phyloP scores from a whole-genome alignment of 2,329 filamentous ascomycete species.

The Cladophialophora bantiana region DNA sequence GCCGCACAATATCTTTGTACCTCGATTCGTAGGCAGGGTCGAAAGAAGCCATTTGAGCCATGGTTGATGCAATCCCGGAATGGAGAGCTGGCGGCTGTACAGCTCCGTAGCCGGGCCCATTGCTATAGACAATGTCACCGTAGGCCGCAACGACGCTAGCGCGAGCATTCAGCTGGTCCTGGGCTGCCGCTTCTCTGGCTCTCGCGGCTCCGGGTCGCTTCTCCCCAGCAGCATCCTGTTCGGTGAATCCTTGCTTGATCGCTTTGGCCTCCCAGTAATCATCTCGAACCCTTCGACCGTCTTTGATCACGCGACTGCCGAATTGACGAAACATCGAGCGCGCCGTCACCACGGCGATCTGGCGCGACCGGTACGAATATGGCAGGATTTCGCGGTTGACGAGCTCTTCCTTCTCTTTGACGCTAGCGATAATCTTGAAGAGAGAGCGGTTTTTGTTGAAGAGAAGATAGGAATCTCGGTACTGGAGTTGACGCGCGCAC shows the following conservation, averaged over 20 bases:
- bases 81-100: constrained; percentile 74
- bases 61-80: constrained; percentile 72
- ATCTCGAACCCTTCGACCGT: constrained; percentile 88
- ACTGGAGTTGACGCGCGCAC: constrained; percentile 90
- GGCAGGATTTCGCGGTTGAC: constrained; percentile 94
- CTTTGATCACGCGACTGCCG: constrained; percentile 88
- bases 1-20: constrained; percentile 81
- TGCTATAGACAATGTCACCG: constrained; percentile 88
- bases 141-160: constrained; percentile 68
- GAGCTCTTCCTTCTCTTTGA: constrained; percentile 94
- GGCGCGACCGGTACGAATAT: constrained; percentile 96
- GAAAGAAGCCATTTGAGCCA: constrained; percentile 82
- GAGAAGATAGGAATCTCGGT: constrained; percentile 94
- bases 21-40: constrained; percentile 84
- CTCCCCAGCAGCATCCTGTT: constrained; percentile 93
- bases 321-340: constrained; percentile 99
- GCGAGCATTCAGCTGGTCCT: constrained; percentile 57
- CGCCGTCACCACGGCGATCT: constrained; percentile 97
- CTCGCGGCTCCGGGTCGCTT: constrained; percentile 93
- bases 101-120: constrained; percentile 69
- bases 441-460: constrained; percentile 99
- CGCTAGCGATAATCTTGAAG: constrained; percentile 96
- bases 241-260: constrained; percentile 95
- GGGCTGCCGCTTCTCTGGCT: constrained; percentile 78
- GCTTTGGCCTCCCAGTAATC: constrained; percentile 99